Conservation (phyloP, 2,329 filamentous ascomycete genomes). For the Fusarium foetens region DNA sequence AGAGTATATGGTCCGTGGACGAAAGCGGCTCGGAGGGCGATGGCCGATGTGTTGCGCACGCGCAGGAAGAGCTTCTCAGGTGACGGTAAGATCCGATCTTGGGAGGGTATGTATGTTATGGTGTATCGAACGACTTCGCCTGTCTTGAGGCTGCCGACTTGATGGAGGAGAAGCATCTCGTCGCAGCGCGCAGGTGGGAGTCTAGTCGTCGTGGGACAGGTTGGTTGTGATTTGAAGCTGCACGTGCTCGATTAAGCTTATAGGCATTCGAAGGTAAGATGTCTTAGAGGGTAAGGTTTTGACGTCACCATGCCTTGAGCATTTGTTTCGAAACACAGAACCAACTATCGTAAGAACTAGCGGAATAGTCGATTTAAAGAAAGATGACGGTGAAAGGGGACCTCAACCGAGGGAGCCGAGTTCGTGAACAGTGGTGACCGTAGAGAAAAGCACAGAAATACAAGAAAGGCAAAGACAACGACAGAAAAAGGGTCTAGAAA, state of each 20-base stretch:
- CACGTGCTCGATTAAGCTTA: slow-evolving; percentile 18
- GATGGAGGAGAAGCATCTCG: slow-evolving; percentile 88
- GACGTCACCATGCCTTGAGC: slow-evolving; percentile 43
- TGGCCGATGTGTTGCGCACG: slow-evolving; percentile 90
- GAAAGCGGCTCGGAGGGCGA: slow-evolving; percentile 92
- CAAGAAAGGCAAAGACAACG: background rate
- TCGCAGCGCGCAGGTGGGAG: slow-evolving; percentile 20
- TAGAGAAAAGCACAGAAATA: slow-evolving; percentile 15
- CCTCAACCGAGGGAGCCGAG: slow-evolving; percentile 30
- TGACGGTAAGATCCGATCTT: slow-evolving; percentile 89
- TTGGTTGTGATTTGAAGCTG: background rate
- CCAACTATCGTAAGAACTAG: background rate
- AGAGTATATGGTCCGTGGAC: slow-evolving; percentile 97
- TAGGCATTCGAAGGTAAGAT: background rate
- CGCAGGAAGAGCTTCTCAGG: slow-evolving; percentile 84
- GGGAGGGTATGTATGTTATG: slow-evolving; percentile 88
- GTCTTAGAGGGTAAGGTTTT: slow-evolving; percentile 30
- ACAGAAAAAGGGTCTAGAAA: slow-evolving; percentile 37
- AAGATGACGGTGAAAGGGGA: slow-evolving; percentile 4
- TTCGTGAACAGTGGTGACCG: background rate
- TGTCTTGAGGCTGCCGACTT: slow-evolving; percentile 90
- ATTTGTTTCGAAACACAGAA: slow-evolving; percentile 6
- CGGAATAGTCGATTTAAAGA: background rate
- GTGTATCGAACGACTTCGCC: slow-evolving; percentile 94
- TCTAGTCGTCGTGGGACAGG: slow-evolving; percentile 4